Evolutionary conservation across 371 early-diverging fungal species (phyloP), one percentile per base, ranked within the genome.

Genomic region (Mortierella sp.): DNA sequence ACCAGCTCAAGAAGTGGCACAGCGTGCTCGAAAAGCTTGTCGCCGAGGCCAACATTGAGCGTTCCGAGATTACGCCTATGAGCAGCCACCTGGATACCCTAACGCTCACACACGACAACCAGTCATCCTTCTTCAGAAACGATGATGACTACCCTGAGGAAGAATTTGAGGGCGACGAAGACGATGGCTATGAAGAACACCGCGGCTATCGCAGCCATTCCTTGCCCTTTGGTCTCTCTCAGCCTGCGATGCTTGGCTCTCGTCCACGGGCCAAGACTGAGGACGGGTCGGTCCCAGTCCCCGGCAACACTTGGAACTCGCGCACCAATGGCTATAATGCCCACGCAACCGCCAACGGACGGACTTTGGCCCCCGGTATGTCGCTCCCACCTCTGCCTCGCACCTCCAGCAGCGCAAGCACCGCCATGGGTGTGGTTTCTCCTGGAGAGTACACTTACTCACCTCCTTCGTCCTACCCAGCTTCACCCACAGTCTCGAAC

Each of bases 1-100:
- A 99, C 78, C 97, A 98, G 85, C 92, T 96, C 31, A 94, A 93
- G 70, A 89, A 95, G 75, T 99, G 99, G 99, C 93, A 95, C 86
- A 85, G 88, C 28, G 91, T 80, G 16, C 70, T 81, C 9, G 86
- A 86, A 11, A 79, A 80, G 73, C 75, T 86, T 14, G 86, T 82
- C 70, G 65, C 44, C 8, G 81, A 79, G 38, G 81, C 81, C 16
- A 83, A 74, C 28, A 57, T 75, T 31, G 73, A 79, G 48, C 78
- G 78, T 31, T 79, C 70, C 0, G 77, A 47, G 19, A 52, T 60
- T 57, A 16, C 72, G 26, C 7, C 73, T 44, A 72, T 50, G 31
- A 79, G 57, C 47, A 55, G 77, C 84, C 80, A 88, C 89, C 19
- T 76, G 50, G 76, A 72, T n/a, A 38, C 65, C 31, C 54, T 72